Evolutionary conservation across 2,329 filamentous ascomycete species (phyloP).

Genomic region (Trichoderma guizhouense): DNA sequence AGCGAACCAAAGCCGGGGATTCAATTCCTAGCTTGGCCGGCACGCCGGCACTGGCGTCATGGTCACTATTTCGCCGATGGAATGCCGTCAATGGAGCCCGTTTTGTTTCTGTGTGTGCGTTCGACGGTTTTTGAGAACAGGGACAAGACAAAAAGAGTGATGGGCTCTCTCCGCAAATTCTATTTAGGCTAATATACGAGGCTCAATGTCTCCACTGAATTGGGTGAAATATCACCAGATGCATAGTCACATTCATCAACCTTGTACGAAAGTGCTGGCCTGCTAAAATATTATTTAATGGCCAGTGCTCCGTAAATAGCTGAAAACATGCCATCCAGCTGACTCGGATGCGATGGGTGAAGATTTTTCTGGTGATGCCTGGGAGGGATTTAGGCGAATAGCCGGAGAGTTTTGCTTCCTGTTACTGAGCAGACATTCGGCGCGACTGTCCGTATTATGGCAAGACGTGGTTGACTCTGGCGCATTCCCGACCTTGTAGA

Average conservation of each 20-base stretch:
- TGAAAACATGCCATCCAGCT: neutral
- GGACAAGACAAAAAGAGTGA: neutral
- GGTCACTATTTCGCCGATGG: slow-evolving; percentile 11
- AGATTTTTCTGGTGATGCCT: neutral
- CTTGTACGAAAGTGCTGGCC: neutral
- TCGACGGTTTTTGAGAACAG: neutral
- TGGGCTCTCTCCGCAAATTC: slow-evolving; percentile 6
- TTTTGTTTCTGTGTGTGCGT: neutral
- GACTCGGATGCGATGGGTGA: neutral
- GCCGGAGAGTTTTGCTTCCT: neutral
- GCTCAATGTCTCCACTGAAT: slow-evolving; percentile 6
- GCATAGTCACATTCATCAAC: neutral
- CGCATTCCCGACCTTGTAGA: neutral
- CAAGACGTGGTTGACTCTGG: neutral
- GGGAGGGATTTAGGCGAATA: neutral
- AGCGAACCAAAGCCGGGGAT: slow-evolving; percentile 7
- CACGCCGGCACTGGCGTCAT: slow-evolving; percentile 11
- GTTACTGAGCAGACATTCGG: neutral
- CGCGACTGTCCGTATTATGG: neutral
- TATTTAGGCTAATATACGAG: slow-evolving; percentile 10
- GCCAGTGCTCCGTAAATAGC: neutral
- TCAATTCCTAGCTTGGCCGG: slow-evolving; percentile 5
- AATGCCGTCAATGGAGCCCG: slow-evolving; percentile 10
- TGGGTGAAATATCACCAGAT: slow-evolving; percentile 10
- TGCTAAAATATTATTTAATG: neutral